Evolutionary conservation across 805 yeast species (phyloP).

Genomic region (Isabelozyma gotoi): DNA sequence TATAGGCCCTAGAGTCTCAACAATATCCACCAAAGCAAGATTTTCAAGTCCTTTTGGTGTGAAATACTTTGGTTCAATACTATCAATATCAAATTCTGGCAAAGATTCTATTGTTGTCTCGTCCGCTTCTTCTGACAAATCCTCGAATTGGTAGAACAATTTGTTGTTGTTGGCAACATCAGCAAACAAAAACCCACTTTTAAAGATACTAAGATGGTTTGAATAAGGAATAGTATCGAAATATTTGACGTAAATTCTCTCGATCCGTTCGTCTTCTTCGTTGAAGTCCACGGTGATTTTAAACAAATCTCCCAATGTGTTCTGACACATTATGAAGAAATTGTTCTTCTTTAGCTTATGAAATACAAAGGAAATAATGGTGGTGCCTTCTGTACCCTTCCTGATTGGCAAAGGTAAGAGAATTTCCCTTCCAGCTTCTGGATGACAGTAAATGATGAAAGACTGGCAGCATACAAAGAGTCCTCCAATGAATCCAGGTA

Average conservation of each 20-base stretch:
- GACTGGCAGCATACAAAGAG: constrained; percentile 62
- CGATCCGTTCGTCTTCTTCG: constrained; percentile 42
- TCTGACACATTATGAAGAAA: constrained; percentile 72
- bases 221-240: constrained; percentile 76
- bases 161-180: constrained; percentile 64
- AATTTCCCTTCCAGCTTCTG: constrained; percentile 16
- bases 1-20: constrained; percentile 55
- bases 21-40: constrained; percentile 54
- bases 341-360: constrained; percentile 61
- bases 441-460: constrained; percentile 50
- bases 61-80: constrained; percentile 10
- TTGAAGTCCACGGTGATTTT: constrained; percentile 54
- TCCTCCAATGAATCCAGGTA: constrained; percentile 77
- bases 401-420: constrained; percentile 58
- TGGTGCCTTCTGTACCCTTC: constrained; percentile 13
- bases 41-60: constrained; percentile 48
- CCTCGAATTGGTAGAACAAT: constrained; percentile 73
- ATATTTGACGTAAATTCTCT: constrained; percentile 52
- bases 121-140: constrained; percentile 62
- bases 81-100: constrained; percentile 1
- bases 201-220: constrained; percentile 56
- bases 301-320: constrained; percentile 70
- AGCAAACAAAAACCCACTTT: constrained; percentile 74
- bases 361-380: constrained; percentile 56
- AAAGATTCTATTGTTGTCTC: constrained; percentile 11